Base-by-base conservation (phyloP, 2,329 filamentous ascomycete genomes). In the Exophiala sideris region DNA sequence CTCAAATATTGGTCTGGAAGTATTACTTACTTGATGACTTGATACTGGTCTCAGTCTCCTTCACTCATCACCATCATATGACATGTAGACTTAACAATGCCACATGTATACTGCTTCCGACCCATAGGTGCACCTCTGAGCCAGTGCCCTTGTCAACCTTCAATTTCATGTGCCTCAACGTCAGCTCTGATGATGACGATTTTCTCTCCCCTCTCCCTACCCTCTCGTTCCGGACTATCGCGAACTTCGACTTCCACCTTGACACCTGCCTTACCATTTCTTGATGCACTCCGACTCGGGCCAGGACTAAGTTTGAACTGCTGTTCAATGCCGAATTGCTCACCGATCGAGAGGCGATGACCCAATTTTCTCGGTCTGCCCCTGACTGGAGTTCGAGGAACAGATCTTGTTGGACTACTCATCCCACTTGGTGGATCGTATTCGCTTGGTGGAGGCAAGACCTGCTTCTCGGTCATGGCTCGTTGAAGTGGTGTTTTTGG, bases 61-160 rank as follows among this genome's bases (percentile, higher is more conserved):
- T 29, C 24, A 29, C 4, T 4, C 24, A 2, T 29, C 3, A 29
- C 24, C 24, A 29, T 8, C 24, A 29, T 29, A 8, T 29, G 2
- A 29, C 24, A 29, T 29, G 24, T 29, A 3, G 3, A 29, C 24
- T 29, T 1, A 2, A 5, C 3, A 21, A 20, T 41, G 14, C 39
- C 14, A 9, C 6, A 20, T 83, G 29, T 88, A 91, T n/a, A 5
- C 5, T 38, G 35, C 35, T 38, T 38, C 10, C 35, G 5, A 11
- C 7, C 35, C 35, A 38, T 38, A 38, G 10, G 24, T 29, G 7
- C 9, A 20, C 10, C 41, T 7, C 20, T 12, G 12, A 62, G 87
- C 87, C 7, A 71, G 76, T 18, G 12, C 41, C 39, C 49, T 36
- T 14, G 32, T 45, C 45, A 48, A 11, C 51, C 50, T 14, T 54